Percentiles rank a stretch among this genome's conserved stretches.
phyloP scores from a whole-genome alignment of 306 rosid genomes.

The Lupinus albus region DNA sequence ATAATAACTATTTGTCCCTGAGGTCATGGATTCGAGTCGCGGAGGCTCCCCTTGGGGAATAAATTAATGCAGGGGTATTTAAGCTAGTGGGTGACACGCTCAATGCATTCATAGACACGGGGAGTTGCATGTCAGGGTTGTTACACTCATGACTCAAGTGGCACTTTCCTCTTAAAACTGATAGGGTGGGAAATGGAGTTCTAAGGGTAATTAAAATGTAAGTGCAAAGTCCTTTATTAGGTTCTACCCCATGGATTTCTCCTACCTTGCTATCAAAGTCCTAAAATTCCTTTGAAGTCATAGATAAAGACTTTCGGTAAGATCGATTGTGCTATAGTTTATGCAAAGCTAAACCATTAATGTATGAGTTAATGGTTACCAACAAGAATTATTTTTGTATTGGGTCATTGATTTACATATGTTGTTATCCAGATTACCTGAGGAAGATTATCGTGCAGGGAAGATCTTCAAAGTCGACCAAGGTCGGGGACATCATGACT shows the following conservation, averaged over 20 bases:
- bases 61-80: no score
- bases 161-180: not conserved
- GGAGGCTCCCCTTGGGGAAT: no score
- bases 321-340: not conserved
- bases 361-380: not conserved
- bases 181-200: not conserved
- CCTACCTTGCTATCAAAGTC: not conserved
- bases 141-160: not conserved
- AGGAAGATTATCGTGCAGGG: conserved; percentile 99
- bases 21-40: no score
- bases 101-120: no score
- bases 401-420: conserved; percentile 3
- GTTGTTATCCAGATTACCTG: conserved; percentile 68
- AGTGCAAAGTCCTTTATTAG: conserved; percentile 3
- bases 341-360: conserved; percentile 1
- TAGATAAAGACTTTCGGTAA: not conserved
- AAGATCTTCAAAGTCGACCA: conserved; percentile 97
- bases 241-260: not conserved
- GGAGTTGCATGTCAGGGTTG: no score
- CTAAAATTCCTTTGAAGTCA: not conserved
- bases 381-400: conserved; percentile 11
- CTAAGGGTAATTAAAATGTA: conserved; percentile 7
- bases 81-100: no score
- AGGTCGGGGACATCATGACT: conserved; percentile 99
- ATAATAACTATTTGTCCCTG: no score